phyloP scores from a whole-genome alignment of 2,329 filamentous ascomycete genomes.

The Myriangium duriaei region DNA sequence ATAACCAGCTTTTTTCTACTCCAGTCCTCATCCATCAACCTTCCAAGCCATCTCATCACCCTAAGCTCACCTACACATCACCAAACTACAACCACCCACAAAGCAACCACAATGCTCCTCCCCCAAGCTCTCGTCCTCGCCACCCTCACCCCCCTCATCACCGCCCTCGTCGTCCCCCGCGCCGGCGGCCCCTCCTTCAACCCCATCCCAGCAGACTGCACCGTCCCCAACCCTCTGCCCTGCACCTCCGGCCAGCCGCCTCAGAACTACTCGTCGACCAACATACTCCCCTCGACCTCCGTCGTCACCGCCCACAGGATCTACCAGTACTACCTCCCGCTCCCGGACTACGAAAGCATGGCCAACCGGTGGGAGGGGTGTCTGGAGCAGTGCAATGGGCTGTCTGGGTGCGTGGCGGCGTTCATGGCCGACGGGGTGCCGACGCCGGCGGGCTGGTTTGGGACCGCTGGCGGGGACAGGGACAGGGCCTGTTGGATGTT shows the following conservation, averaged over 20 bases:
- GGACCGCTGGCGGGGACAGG: constrained; percentile 20
- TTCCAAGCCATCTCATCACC: too few species aligned
- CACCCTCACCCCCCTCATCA: constrained; percentile 1
- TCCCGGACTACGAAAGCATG: constrained; percentile 12
- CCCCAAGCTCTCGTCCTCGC: constrained; percentile 8
- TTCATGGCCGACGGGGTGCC: constrained; percentile 27
- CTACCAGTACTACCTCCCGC: constrained; percentile 24
- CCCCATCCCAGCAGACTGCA: constrained; percentile 26
- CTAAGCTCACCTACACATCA: too few species aligned
- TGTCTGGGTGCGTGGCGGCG: constrained; percentile 24
- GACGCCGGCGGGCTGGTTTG: constrained; percentile 24
- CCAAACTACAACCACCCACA: background rate
- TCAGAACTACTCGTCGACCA: constrained; percentile 11
- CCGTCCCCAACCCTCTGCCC: constrained; percentile 21
- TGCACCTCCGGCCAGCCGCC: constrained; percentile 1
- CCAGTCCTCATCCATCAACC: too few species aligned
- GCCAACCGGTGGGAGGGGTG: constrained; percentile 20
- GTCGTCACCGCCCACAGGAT: constrained; percentile 18
- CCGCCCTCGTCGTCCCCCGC: constrained; percentile 14
- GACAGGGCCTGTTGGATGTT: constrained; percentile 27
- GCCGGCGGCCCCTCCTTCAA: constrained; percentile 24
- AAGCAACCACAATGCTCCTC: constrained; percentile 1
- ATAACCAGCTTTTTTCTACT: too few species aligned
- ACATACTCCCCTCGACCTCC: constrained; percentile 19
- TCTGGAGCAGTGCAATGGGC: constrained; percentile 30